Conservation (phyloP, 768 basidiomycete species). For the Suillus bovinus region DNA sequence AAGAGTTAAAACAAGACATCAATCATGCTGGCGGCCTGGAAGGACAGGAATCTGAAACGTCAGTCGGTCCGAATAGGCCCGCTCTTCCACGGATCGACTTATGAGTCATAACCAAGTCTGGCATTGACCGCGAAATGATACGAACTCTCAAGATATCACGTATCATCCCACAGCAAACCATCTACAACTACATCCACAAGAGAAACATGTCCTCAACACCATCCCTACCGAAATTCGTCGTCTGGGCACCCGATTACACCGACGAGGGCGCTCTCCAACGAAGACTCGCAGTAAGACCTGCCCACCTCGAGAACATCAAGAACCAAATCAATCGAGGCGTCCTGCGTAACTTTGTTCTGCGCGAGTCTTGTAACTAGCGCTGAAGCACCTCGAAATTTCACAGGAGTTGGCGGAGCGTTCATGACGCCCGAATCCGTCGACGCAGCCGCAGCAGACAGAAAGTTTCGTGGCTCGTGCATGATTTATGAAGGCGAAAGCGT, state of each 20-base stretch:
- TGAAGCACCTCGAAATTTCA: conserved; percentile 16
- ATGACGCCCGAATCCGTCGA: conserved; percentile 55
- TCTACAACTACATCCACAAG: not conserved
- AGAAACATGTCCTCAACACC: conserved; percentile 20
- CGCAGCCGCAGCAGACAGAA: conserved; percentile 48
- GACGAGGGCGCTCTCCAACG: conserved; percentile 54
- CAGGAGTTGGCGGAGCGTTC: conserved; percentile 59
- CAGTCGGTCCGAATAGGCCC: not conserved
- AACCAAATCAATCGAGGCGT: conserved; percentile 38
- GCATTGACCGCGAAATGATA: not conserved
- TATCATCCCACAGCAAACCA: not conserved
- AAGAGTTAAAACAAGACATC: not conserved
- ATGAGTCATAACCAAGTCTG: not conserved
- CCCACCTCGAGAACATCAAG: conserved; percentile 49
- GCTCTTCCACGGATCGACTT: conserved; percentile 4
- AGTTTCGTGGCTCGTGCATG: conserved; percentile 58
- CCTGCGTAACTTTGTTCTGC: conserved; percentile 49
- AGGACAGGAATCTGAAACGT: no score
- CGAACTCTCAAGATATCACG: not conserved
- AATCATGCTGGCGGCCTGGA: not conserved
- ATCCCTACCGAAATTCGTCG: conserved; percentile 41
- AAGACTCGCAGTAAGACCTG: conserved; percentile 51
- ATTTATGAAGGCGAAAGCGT: conserved; percentile 55
- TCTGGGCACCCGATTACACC: conserved; percentile 68
- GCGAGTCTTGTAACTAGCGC: not conserved